Percentiles rank a stretch among this genome's conserved stretches.
Conservation (phyloP, 129 eudicot species). For the Chrysanthemum lavandulifolium region DNA sequence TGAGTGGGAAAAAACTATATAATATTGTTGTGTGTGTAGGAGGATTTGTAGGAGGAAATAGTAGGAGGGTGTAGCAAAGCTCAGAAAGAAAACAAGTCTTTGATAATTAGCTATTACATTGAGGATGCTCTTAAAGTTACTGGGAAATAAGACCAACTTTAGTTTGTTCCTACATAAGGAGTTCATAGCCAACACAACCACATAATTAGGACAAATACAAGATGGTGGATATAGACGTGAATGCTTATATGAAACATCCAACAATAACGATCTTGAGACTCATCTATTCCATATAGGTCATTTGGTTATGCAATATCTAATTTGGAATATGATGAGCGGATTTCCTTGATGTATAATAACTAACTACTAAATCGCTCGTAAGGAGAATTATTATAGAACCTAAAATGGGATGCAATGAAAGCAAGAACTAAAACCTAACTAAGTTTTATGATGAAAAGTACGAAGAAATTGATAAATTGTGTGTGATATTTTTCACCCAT, state of each 20-base stretch:
- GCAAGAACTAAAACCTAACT: neutral
- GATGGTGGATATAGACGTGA: neutral
- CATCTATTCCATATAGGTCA: neutral
- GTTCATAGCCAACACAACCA: neutral
- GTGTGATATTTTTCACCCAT: no score
- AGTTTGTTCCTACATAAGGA: no score
- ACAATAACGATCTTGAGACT: neutral
- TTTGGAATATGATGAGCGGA: neutral
- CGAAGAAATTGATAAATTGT: neutral
- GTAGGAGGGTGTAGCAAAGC: no score
- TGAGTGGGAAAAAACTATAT: no score
- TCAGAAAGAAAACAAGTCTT: no score
- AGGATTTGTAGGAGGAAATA: no score
- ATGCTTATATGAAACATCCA: neutral
- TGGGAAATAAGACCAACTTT: no score
- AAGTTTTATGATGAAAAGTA: conserved; percentile 1
- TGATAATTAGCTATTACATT: no score
- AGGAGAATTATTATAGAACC: neutral
- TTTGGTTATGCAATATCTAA: conserved; percentile 3
- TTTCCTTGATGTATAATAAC: neutral
- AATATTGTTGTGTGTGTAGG: no score
- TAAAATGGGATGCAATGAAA: conserved; percentile 3
- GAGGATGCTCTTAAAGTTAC: no score
- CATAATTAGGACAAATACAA: neutral
- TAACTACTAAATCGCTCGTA: no score